Percentiles rank a stretch among this genome's conserved stretches.
phyloP scores from a whole-genome alignment of 2,329 filamentous ascomycete species.

The Alternaria solani region DNA sequence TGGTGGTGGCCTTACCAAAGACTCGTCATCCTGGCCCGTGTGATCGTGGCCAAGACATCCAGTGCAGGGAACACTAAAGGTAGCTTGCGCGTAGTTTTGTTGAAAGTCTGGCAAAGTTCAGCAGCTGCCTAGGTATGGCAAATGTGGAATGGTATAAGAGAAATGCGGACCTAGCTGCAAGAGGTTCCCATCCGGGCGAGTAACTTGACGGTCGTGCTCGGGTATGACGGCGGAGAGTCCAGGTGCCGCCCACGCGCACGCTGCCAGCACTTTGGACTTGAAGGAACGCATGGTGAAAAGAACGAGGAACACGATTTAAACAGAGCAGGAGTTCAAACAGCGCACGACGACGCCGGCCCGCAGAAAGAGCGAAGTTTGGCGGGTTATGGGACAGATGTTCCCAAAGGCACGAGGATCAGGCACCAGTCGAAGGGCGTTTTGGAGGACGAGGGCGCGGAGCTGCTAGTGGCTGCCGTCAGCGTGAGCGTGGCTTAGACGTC shows the following conservation, averaged over 20 bases:
- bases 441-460: slow-evolving; percentile 19
- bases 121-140: slow-evolving; percentile 45
- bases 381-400: slow-evolving; percentile 31
- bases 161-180: slow-evolving; percentile 42
- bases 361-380: slow-evolving; percentile 28
- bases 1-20: slow-evolving; percentile 50
- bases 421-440: slow-evolving; percentile 38
- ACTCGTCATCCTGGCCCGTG: slow-evolving; percentile 52
- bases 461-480: slow-evolving; percentile 21
- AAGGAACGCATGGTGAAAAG: slow-evolving; percentile 41
- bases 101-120: slow-evolving; percentile 43
- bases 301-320: slow-evolving; percentile 16
- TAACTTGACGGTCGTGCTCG: slow-evolving; percentile 20
- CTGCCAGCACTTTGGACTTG: slow-evolving; percentile 43
- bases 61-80: slow-evolving; percentile 53
- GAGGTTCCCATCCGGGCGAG: slow-evolving; percentile 30
- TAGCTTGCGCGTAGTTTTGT: slow-evolving; percentile 50
- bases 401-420: slow-evolving; percentile 36
- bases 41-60: slow-evolving; percentile 53
- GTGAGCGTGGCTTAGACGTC: slow-evolving; percentile 42
- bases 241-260: slow-evolving; percentile 39
- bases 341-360: slow-evolving; percentile 18
- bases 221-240: slow-evolving; percentile 42
- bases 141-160: slow-evolving; percentile 29
- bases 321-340: slow-evolving; percentile 10